Evolutionary conservation across 208 protist genomes (phyloP).

Genomic region (Trichomonas gallinae): DNA sequence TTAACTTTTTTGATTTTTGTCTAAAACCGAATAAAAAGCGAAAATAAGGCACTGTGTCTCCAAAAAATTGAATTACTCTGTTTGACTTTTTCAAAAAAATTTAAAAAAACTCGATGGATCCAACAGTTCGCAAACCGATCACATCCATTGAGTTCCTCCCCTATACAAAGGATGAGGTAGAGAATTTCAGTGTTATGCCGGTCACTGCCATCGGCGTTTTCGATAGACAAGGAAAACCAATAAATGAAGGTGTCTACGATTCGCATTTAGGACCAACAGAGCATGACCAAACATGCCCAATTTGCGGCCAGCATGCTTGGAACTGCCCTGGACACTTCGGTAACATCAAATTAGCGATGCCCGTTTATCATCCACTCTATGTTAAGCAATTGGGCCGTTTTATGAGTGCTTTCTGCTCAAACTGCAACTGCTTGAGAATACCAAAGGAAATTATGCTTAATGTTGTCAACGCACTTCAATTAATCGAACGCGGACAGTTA

Average conservation of each 20-base stretch:
- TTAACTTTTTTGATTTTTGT: not conserved
- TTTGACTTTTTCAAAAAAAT: not conserved
- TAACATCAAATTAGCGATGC: constrained; percentile 63
- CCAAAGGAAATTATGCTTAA: not conserved
- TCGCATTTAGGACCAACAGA: not conserved
- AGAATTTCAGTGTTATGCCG: not conserved
- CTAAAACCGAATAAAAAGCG: no score
- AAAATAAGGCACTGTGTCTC: not conserved
- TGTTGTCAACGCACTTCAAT: not conserved
- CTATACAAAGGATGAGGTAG: not conserved
- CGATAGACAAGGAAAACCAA: constrained; percentile 3
- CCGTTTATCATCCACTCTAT: constrained; percentile 62
- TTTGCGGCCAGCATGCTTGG: constrained; percentile 50
- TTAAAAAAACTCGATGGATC: not conserved
- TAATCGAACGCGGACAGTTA: not conserved
- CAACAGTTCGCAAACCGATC: not conserved
- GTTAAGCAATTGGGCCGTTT: constrained; percentile 50
- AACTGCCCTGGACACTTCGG: constrained; percentile 69
- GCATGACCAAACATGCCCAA: constrained; percentile 46
- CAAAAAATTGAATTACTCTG: not conserved
- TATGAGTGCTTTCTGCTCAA: constrained; percentile 52
- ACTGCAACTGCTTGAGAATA: constrained; percentile 47
- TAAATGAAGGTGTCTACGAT: constrained; percentile 8
- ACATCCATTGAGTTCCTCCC: not conserved
- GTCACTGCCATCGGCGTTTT: not conserved